phyloP scores from a whole-genome alignment of 805 yeast species.

The Cyberlindnera xylosilytica region DNA sequence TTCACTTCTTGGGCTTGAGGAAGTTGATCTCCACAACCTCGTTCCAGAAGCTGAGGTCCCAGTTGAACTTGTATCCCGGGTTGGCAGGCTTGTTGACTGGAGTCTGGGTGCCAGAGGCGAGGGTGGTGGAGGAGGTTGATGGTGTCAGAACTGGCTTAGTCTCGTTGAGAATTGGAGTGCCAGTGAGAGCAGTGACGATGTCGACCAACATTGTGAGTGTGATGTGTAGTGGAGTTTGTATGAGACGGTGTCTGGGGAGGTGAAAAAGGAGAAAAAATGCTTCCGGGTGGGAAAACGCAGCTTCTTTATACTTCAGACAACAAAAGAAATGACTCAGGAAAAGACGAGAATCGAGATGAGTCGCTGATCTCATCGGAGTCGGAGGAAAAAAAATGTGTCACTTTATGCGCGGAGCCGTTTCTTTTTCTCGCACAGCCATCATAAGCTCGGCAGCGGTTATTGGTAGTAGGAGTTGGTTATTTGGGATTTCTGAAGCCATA shows the following conservation, averaged over 20 bases:
- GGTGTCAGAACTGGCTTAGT: constrained; percentile 12
- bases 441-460: too few relatives aligned
- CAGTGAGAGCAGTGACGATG: constrained; percentile 11
- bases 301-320: too few relatives aligned
- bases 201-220: constrained; percentile 8
- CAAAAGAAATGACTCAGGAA: constrained; percentile 1
- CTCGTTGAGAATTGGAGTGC: constrained; percentile 16
- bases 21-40: constrained; percentile 1
- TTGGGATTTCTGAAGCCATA: too few relatives aligned
- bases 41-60: constrained; percentile 4
- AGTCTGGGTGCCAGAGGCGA: not conserved
- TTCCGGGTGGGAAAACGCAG: too few relatives aligned
- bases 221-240: not conserved
- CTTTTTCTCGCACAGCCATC: too few relatives aligned
- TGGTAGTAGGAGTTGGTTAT: too few relatives aligned
- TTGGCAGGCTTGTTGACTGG: constrained; percentile 1
- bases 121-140: constrained; percentile 2
- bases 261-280: not conserved
- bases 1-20: constrained; percentile 1
- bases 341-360: too few relatives aligned
- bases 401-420: too few relatives aligned
- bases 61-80: constrained; percentile 6
- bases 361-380: too few relatives aligned
- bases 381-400: not conserved
- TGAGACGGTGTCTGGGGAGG: not conserved